These are phyloP conservation scores for Scutellaria baicalensis DNA, from an alignment of 257 asterid genomes.

Conservation along the genomic window DNA sequence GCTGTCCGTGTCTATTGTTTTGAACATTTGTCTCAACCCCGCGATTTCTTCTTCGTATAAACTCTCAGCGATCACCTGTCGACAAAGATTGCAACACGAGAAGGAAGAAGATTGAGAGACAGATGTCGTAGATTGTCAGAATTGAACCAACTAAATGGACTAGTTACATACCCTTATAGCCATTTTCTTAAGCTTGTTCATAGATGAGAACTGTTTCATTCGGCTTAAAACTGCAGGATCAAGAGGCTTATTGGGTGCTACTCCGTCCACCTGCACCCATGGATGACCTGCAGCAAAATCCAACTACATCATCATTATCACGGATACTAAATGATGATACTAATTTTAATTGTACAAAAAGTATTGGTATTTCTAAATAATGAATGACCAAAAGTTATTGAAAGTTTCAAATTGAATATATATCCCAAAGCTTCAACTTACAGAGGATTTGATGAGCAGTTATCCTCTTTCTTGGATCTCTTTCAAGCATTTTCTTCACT, in stretches of 20 bases:
- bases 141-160: too few species aligned
- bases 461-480: slow-evolving; percentile 49
- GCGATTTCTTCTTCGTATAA: slow-evolving; percentile 41
- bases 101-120: too few species aligned
- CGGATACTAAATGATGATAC: too few species aligned
- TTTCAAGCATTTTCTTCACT: slow-evolving; percentile 49
- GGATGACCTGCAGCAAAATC: slow-evolving; percentile 50
- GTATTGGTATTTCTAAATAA: too few species aligned
- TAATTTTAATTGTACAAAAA: too few species aligned
- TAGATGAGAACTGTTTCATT: slow-evolving; percentile 42
- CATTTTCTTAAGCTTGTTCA: slow-evolving; percentile 49
- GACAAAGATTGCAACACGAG: too few species aligned
- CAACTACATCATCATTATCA: not conserved
- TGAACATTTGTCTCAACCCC: slow-evolving; percentile 37
- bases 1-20: slow-evolving; percentile 28
- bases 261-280: slow-evolving; percentile 64
- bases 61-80: slow-evolving; percentile 41
- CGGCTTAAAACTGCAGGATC: slow-evolving; percentile 64
- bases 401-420: too few species aligned
- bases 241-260: slow-evolving; percentile 69
- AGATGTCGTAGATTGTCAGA: too few species aligned
- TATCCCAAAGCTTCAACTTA: slow-evolving; percentile 20
- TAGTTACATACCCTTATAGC: slow-evolving; percentile 30
- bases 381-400: too few species aligned
- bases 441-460: slow-evolving; percentile 66